Evolutionary conservation across 1,139 yeast species (phyloP), one percentile per base, ranked within the genome.

Genomic region (Pichia sp.): DNA sequence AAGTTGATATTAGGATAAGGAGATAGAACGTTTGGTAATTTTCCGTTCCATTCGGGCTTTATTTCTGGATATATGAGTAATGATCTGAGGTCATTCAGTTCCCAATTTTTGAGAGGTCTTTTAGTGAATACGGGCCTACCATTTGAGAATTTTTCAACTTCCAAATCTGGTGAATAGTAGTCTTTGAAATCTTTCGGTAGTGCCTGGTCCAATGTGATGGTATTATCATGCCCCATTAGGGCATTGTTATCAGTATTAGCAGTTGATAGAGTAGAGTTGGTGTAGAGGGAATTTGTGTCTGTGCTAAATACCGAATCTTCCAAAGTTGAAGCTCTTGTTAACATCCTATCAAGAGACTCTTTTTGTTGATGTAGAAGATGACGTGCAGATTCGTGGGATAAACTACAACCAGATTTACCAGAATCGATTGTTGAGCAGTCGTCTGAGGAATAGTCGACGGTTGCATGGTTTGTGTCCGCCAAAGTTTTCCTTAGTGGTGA

Each of bases 91-190:
- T 77, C 85, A 53, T 78, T 78, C 35, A 75, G 51, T 32, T 67
- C 73, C 86, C 86, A 78, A 52, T 76, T 80, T 25, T 74, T 61
- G 29, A 78, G 58, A 13, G 69, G 72, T 34, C 84, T 60, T 44
- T 69, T 71, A 0, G 83, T 75, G 55, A 75, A 77, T 25, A 56
- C 54, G 9, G 85, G 84, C 27, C 84, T 63, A 4, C 80, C 82
- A 40, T 69, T 66, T 11, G 69, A 60, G 29, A 69, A 56, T 14
- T 71, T 56, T 35, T 73, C 75, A n/a, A 66, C 62, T 19, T 66
- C 51, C 11, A 73, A 53, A 42, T 74, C 80, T 2, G 74, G 69
- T 1, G 76, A 60, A 52, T 76, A 76, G 72, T 74, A 72, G 49
- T 71, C 75, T 24, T 58, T 50, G 46, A 66, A 76, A 22, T 60